phyloP scores from a whole-genome alignment of 768 basidiomycete genomes.

The Flagelloscypha sp. region DNA sequence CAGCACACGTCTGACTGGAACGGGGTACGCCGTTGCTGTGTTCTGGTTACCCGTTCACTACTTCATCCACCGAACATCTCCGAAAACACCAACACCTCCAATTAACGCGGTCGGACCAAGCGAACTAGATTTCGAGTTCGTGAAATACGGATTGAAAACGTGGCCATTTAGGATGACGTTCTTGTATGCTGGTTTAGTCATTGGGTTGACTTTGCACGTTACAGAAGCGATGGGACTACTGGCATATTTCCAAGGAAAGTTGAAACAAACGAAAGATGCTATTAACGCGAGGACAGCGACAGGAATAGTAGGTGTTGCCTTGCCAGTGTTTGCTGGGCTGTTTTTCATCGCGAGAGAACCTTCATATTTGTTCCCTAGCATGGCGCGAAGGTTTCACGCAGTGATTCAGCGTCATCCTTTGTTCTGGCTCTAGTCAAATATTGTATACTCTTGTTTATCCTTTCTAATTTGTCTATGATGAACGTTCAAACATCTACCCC shows the following conservation, averaged over 20 bases:
- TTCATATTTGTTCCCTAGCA: slow-evolving; percentile 43
- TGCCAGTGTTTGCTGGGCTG: slow-evolving; percentile 53
- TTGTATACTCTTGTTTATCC: too few relatives aligned
- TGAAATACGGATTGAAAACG: slow-evolving; percentile 56
- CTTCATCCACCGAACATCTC: slow-evolving; percentile 55
- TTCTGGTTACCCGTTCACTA: slow-evolving; percentile 64
- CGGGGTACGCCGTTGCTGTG: slow-evolving; percentile 54
- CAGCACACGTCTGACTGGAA: slow-evolving; percentile 39
- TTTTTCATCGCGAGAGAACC: slow-evolving; percentile 49
- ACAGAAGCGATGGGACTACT: slow-evolving; percentile 49
- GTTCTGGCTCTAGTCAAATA: too few relatives aligned
- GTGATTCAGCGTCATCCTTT: too few relatives aligned
- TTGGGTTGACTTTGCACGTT: slow-evolving; percentile 48
- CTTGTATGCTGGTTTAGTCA: slow-evolving; percentile 56
- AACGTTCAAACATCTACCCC: too few relatives aligned
- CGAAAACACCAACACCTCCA: slow-evolving; percentile 34
- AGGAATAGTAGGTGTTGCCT: slow-evolving; percentile 25
- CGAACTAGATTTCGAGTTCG: slow-evolving; percentile 78
- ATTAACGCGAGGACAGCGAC: slow-evolving; percentile 20
- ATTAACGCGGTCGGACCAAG: slow-evolving; percentile 58
- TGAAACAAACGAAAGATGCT: slow-evolving; percentile 12
- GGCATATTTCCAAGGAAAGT: slow-evolving; percentile 17
- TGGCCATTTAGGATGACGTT: slow-evolving; percentile 60
- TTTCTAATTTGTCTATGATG: too few relatives aligned
- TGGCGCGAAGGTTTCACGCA: slow-evolving; percentile 41